phyloP scores from a whole-genome alignment of 345 rosid genomes.

The Trapa incisa region DNA sequence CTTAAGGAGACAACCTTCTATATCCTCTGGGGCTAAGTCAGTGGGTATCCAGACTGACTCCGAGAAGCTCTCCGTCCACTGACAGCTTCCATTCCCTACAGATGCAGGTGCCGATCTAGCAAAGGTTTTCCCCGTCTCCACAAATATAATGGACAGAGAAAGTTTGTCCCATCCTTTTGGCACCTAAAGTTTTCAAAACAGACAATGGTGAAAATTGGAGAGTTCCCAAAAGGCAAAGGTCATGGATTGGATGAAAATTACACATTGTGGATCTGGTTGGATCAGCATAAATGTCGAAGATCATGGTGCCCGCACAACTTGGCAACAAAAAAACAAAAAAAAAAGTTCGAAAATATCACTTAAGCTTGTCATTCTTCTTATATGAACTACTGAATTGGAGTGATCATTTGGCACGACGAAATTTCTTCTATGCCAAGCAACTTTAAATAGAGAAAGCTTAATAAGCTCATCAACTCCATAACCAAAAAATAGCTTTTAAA shows the following conservation, averaged over 20 bases:
- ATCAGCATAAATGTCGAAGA: not conserved
- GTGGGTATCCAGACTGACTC: slow-evolving; percentile 33
- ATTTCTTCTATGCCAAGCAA: not conserved
- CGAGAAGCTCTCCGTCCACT: slow-evolving; percentile 41
- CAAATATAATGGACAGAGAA: slow-evolving; percentile 28
- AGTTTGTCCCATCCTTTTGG: slow-evolving; percentile 75
- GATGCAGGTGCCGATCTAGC: slow-evolving; percentile 32
- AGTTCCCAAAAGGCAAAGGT: not conserved
- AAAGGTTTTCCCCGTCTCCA: slow-evolving; percentile 39
- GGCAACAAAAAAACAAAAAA: not conserved
- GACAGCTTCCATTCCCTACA: slow-evolving; percentile 46
- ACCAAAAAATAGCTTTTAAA: no score
- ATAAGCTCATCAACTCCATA: not conserved
- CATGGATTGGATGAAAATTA: not conserved
- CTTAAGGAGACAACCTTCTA: slow-evolving; percentile 29
- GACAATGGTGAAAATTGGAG: not conserved
- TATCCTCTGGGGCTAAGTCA: slow-evolving; percentile 22
- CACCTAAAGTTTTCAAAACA: slow-evolving; percentile 24
- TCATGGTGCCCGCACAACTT: not conserved
- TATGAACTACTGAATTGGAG: no score
- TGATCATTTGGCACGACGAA: not conserved
- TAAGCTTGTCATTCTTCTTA: not conserved
- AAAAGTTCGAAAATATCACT: not conserved
- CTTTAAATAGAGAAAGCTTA: no score
- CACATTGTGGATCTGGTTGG: not conserved